These are phyloP conservation scores for Colletotrichum tofieldiae DNA, from an alignment of 2,329 filamentous ascomycete species.

Conservation along the genomic window DNA sequence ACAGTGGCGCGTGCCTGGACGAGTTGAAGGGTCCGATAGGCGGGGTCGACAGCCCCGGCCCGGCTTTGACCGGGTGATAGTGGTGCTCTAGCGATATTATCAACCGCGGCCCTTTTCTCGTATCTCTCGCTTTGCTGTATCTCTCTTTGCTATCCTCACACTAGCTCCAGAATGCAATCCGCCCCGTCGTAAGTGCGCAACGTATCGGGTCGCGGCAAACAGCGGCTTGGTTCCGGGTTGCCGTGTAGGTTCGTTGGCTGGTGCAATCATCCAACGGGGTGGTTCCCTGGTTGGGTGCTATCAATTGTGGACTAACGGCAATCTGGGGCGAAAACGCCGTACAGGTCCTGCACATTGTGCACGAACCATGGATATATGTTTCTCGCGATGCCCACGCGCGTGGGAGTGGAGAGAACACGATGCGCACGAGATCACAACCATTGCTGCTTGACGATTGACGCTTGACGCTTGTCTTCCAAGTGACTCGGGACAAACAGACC, in stretches of 20 bases:
- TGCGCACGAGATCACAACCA: slow-evolving; percentile 23
- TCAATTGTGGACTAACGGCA: slow-evolving; percentile 39
- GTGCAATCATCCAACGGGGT: slow-evolving; percentile 15
- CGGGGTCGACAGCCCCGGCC: slow-evolving; percentile 26
- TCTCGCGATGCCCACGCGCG: slow-evolving; percentile 12
- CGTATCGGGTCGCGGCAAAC: slow-evolving; percentile 20
- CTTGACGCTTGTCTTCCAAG: background rate
- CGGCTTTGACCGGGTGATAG: slow-evolving; percentile 33
- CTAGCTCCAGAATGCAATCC: slow-evolving; percentile 2
- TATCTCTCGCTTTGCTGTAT: slow-evolving; percentile 1
- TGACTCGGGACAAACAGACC: background rate
- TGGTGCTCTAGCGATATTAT: slow-evolving; percentile 8
- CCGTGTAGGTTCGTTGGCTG: background rate
- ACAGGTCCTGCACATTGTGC: background rate
- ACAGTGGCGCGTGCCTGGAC: background rate
- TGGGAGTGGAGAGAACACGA: background rate
- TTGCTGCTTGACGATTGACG: background rate
- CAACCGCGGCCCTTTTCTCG: slow-evolving; percentile 20
- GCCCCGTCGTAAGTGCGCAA: background rate
- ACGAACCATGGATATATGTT: slow-evolving; percentile 31
- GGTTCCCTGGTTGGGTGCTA: slow-evolving; percentile 1
- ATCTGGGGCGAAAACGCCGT: slow-evolving; percentile 20
- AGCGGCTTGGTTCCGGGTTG: slow-evolving; percentile 18
- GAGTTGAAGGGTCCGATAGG: slow-evolving; percentile 16
- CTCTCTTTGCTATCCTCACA: background rate